Conservation (phyloP, 2,329 filamentous ascomycete species). For the Metarhizium sp. region DNA sequence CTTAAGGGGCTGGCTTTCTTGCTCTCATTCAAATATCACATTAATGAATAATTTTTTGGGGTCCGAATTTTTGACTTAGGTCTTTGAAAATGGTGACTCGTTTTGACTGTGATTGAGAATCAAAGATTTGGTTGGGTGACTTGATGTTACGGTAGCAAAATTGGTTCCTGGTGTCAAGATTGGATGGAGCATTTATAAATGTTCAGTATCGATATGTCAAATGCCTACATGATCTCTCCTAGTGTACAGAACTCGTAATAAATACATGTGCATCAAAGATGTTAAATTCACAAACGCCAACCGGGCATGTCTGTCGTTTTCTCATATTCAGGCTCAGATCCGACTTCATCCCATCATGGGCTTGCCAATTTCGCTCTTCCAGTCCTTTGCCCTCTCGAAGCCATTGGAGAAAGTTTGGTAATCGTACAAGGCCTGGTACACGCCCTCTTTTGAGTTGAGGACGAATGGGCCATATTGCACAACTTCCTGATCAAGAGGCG, state of each 20-base stretch:
- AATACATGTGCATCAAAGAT: neutral
- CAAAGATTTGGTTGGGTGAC: too few species aligned
- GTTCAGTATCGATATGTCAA: neutral
- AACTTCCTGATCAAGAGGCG: conserved; percentile 70
- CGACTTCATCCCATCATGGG: conserved; percentile 41
- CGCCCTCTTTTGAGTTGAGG: conserved; percentile 60
- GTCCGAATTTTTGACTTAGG: neutral
- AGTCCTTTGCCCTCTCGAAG: conserved; percentile 69
- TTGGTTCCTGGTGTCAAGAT: neutral
- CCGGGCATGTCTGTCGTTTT: neutral
- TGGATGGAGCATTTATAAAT: neutral
- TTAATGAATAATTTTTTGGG: conserved; percentile 16
- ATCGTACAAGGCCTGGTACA: conserved; percentile 68
- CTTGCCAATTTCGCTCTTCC: conserved; percentile 83
- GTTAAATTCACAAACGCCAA: neutral
- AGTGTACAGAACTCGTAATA: neutral
- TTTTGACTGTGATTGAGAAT: too few species aligned
- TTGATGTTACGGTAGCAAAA: too few species aligned
- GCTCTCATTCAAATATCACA: conserved; percentile 20
- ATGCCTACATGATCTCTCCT: neutral
- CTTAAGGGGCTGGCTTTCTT: conserved; percentile 18
- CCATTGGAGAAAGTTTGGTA: conserved; percentile 66
- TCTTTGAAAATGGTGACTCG: neutral
- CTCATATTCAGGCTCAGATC: neutral
- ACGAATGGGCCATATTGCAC: conserved; percentile 84